Percentiles rank a stretch among this genome's conserved stretches.
These are phyloP conservation scores for Sporothrix variecibatus DNA, from an alignment of 2,329 filamentous ascomycete species.

Conservation along the genomic window DNA sequence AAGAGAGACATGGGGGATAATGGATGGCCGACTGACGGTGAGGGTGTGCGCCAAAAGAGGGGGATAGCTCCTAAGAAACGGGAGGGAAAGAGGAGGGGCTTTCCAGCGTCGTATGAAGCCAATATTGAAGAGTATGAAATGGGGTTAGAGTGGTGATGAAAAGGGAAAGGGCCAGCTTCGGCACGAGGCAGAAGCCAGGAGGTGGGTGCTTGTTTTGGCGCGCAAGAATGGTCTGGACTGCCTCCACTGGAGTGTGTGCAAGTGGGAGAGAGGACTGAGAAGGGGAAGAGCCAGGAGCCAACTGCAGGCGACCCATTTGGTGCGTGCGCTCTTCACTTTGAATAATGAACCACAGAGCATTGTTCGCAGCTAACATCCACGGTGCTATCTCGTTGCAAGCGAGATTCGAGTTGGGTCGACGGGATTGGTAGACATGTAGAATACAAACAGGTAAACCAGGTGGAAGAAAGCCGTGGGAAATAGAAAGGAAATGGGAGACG, in stretches of 20 bases:
- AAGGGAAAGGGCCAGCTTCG: slow-evolving; percentile 14
- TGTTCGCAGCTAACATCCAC: background rate
- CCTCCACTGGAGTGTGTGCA: background rate
- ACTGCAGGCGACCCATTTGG: background rate
- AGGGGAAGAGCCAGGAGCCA: slow-evolving; percentile 4
- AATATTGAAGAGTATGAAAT: slow-evolving; percentile 1
- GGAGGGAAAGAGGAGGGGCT: background rate
- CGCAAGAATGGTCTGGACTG: slow-evolving; percentile 11
- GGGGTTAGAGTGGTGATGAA: slow-evolving; percentile 6
- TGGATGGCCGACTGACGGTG: background rate
- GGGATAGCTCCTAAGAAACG: background rate
- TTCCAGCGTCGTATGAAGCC: background rate
- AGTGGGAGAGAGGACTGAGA: background rate
- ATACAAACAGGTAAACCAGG: background rate
- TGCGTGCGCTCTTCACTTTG: background rate
- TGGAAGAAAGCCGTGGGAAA: background rate
- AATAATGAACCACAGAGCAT: too few species aligned
- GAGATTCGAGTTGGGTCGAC: background rate
- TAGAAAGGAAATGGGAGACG: background rate
- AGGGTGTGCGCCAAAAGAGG: background rate
- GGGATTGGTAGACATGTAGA: background rate
- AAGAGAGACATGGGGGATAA: background rate
- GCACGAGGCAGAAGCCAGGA: slow-evolving; percentile 17
- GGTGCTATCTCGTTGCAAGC: background rate
- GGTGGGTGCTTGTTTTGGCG: slow-evolving; percentile 1